Conservation (phyloP, 2,329 filamentous ascomycete genomes). For the Ascochyta koolunga region DNA sequence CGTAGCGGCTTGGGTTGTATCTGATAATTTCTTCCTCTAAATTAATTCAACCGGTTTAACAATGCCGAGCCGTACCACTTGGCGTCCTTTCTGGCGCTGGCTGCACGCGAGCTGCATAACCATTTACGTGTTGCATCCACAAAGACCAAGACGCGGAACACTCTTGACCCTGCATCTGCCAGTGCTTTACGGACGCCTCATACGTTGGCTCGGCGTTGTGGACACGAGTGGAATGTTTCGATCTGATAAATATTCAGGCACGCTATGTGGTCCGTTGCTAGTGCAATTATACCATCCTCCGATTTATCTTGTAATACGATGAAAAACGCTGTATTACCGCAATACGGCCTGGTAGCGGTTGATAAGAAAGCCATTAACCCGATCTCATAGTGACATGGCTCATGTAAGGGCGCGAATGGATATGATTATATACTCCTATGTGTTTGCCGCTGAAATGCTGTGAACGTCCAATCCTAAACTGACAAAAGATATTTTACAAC, state of each 20-base stretch:
- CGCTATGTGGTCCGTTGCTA: not conserved
- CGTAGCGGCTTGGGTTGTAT: slow-evolving; percentile 16
- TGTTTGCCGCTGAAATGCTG: slow-evolving; percentile 2
- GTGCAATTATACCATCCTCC: not conserved
- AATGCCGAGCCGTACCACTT: slow-evolving; percentile 7
- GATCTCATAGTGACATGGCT: too few relatives aligned
- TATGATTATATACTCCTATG: not conserved
- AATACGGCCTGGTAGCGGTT: not conserved
- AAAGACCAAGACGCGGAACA: not conserved
- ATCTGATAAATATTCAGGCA: slow-evolving; percentile 22
- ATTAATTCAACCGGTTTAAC: slow-evolving; percentile 5
- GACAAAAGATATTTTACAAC: slow-evolving; percentile 22
- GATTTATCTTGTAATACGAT: not conserved
- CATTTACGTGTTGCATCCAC: slow-evolving; percentile 28
- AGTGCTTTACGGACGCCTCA: slow-evolving; percentile 13
- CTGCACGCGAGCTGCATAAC: slow-evolving; percentile 14
- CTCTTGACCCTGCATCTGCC: slow-evolving; percentile 10
- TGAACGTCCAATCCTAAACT: not conserved
- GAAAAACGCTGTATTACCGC: slow-evolving; percentile 7
- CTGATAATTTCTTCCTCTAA: slow-evolving; percentile 17
- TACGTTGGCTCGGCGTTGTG: slow-evolving; percentile 5
- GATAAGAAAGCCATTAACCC: not conserved
- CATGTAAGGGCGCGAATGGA: not conserved
- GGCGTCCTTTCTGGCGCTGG: not conserved
- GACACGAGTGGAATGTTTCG: slow-evolving; percentile 4